Evolutionary conservation across 2,329 filamentous ascomycete species (phyloP).

Genomic region (Cladophialophora yegresii): DNA sequence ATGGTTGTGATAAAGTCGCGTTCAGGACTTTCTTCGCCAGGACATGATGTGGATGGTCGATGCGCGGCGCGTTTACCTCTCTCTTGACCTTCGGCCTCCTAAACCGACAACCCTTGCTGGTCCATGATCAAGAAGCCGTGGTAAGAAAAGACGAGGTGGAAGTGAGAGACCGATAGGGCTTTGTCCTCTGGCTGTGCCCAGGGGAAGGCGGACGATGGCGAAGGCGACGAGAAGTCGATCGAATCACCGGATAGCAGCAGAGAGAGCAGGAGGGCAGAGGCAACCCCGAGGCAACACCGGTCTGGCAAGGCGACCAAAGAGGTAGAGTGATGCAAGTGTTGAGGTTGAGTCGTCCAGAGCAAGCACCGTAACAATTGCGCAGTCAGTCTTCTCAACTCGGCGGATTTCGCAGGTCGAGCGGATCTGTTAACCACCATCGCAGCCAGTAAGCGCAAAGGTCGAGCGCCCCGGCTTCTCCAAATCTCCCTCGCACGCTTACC

Average conservation of each 20-base stretch:
- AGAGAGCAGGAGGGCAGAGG: conserved; percentile 2
- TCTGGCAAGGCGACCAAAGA: background rate
- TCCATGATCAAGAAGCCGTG: conserved; percentile 15
- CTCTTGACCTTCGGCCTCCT: conserved; percentile 14
- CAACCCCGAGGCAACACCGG: background rate
- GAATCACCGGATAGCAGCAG: background rate
- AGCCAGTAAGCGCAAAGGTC: background rate
- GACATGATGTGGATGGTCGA: conserved; percentile 27
- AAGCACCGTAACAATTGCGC: conserved; percentile 10
- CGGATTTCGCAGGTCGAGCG: conserved; percentile 15
- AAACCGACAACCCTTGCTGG: conserved; percentile 9
- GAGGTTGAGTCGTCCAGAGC: background rate
- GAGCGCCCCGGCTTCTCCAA: conserved; percentile 3
- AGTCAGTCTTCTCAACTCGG: conserved; percentile 13
- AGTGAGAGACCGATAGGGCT: background rate
- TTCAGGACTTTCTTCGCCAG: conserved; percentile 30
- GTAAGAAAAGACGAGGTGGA: background rate
- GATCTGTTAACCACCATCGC: background rate
- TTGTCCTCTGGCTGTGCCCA: conserved; percentile 9
- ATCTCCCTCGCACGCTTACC: background rate
- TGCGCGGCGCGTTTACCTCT: conserved; percentile 14
- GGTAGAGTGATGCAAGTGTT: background rate
- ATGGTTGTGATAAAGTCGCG: conserved; percentile 39
- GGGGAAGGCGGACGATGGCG: conserved; percentile 16
- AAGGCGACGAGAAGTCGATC: background rate